phyloP scores from a whole-genome alignment of 2,329 filamentous ascomycete species.

The Fusarium dlaminii region DNA sequence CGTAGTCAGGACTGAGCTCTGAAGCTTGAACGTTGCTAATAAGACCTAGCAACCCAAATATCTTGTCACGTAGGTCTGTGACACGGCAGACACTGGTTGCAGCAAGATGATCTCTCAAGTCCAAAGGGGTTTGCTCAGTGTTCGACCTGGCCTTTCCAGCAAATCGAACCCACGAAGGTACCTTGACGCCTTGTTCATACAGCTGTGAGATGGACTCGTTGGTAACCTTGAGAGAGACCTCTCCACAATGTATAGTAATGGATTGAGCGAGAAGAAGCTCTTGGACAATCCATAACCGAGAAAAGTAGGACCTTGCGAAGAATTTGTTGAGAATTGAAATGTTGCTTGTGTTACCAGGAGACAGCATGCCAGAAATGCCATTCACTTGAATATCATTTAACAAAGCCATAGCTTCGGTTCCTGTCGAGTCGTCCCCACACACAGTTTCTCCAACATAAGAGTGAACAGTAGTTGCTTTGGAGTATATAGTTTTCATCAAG shows the following conservation, averaged over 20 bases:
- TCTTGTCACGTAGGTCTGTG: background rate
- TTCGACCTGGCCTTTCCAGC: rapidly evolving
- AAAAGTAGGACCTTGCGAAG: background rate
- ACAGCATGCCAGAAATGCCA: rapidly evolving
- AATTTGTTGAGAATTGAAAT: background rate
- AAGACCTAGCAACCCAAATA: background rate
- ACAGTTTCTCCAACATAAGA: background rate
- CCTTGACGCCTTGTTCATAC: background rate
- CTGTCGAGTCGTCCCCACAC: rapidly evolving
- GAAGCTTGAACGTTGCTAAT: rapidly evolving
- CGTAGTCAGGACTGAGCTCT: background rate
- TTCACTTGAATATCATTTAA: rapidly evolving
- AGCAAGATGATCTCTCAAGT: background rate
- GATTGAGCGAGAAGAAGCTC: background rate
- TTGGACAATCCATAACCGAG: background rate
- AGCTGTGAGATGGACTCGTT: background rate
- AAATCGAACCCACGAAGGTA: background rate
- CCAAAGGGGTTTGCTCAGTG: rapidly evolving
- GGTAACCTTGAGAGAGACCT: rapidly evolving
- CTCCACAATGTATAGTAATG: rapidly evolving
- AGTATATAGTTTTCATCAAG: background rate
- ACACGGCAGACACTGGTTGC: background rate
- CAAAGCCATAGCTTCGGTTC: rapidly evolving
- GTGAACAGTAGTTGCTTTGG: background rate
- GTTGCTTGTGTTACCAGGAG: rapidly evolving